Evolutionary conservation across 2,329 filamentous ascomycete species (phyloP).

Genomic region (Phialophora tarda): DNA sequence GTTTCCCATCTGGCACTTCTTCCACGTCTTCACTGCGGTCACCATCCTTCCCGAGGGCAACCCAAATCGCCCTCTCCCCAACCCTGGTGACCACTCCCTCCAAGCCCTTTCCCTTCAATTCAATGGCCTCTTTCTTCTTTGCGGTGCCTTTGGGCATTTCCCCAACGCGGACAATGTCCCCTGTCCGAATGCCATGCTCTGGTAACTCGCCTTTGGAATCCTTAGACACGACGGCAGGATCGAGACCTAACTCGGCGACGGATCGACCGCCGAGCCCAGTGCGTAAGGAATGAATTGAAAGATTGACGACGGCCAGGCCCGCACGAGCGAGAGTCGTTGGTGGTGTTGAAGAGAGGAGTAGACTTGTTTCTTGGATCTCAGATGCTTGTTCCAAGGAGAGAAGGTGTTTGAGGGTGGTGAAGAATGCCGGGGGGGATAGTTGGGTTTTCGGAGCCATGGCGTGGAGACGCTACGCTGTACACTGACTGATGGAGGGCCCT

Average conservation of each 20-base stretch:
- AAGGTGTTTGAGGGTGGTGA: slow-evolving; percentile 50
- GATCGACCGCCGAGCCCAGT: slow-evolving; percentile 92
- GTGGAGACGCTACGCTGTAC: neutral
- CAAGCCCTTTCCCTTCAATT: slow-evolving; percentile 44
- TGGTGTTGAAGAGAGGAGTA: slow-evolving; percentile 44
- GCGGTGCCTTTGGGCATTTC: slow-evolving; percentile 46
- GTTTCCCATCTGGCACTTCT: slow-evolving; percentile 60
- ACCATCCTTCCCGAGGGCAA: slow-evolving; percentile 51
- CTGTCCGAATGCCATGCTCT: slow-evolving; percentile 55
- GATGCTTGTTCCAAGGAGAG: slow-evolving; percentile 52
- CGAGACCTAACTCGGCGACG: slow-evolving; percentile 76
- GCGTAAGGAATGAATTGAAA: slow-evolving; percentile 70
- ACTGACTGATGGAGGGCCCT: neutral
- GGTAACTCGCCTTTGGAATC: slow-evolving; percentile 44
- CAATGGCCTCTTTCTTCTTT: slow-evolving; percentile 44
- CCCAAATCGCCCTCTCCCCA: slow-evolving; percentile 50
- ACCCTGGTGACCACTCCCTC: slow-evolving; percentile 56
- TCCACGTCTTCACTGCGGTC: slow-evolving; percentile 52
- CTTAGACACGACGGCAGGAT: slow-evolving; percentile 67
- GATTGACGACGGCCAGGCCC: slow-evolving; percentile 50
- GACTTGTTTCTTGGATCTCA: slow-evolving; percentile 51
- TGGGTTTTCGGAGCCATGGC: slow-evolving; percentile 10
- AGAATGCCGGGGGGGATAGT: slow-evolving; percentile 50
- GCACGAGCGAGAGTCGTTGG: slow-evolving; percentile 49
- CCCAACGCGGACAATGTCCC: slow-evolving; percentile 55